Evolutionary conservation across 2,329 filamentous ascomycete species (phyloP).

Genomic region (Fusarium zealandicum): DNA sequence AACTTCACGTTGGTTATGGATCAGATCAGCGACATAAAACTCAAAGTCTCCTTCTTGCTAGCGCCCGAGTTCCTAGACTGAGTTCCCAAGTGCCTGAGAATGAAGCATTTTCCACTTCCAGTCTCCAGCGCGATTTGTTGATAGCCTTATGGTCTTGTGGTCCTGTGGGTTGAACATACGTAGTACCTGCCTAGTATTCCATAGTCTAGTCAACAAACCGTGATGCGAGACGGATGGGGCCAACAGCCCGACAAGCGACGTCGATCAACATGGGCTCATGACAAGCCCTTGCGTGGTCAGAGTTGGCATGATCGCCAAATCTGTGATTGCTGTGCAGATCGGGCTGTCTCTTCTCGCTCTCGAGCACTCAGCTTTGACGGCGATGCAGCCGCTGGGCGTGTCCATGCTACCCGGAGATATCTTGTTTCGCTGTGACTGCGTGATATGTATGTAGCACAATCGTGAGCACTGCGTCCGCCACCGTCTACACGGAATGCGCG

Average conservation of each 20-base stretch:
- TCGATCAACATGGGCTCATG: conserved; percentile 7
- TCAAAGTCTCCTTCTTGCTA: not conserved
- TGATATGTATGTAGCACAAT: conserved; percentile 4
- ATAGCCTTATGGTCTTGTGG: not conserved
- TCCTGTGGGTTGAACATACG: not conserved
- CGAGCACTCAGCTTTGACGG: too few species aligned
- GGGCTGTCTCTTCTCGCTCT: not conserved
- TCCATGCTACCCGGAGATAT: conserved; percentile 13
- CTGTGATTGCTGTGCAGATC: not conserved
- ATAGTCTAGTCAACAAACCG: not conserved
- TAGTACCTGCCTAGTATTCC: too few species aligned
- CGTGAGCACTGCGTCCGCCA: too few species aligned
- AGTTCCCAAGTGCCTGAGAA: too few species aligned
- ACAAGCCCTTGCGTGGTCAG: too few species aligned
- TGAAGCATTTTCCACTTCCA: not conserved
- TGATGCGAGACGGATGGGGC: not conserved
- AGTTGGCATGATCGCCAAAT: conserved; percentile 4
- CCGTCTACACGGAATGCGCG: not conserved
- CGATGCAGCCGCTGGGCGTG: conserved; percentile 2
- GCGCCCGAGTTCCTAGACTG: not conserved
- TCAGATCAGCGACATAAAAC: conserved; percentile 5
- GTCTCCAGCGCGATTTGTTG: not conserved
- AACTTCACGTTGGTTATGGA: not conserved
- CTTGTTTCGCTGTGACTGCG: conserved; percentile 10
- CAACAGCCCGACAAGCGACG: conserved; percentile 6